Evolutionary conservation across 257 asterid species (phyloP).

Genomic region (Linderniella brevidens): DNA sequence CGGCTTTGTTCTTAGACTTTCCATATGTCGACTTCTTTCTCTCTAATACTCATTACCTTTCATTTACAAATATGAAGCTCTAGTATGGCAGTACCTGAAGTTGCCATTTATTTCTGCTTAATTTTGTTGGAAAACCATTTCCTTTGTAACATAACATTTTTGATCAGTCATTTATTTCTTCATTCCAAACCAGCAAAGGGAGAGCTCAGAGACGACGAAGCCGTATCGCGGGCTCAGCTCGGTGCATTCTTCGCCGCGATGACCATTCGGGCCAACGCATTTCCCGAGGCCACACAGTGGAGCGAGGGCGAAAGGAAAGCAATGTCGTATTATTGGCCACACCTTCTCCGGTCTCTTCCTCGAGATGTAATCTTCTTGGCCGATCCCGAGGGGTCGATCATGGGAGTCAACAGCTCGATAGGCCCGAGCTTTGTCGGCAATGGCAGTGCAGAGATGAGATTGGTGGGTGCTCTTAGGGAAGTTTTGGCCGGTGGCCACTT

Average conservation of each 20-base stretch:
- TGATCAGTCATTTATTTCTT: too few species aligned
- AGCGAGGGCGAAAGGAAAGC: slow-evolving; percentile 92
- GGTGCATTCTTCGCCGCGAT: slow-evolving; percentile 92
- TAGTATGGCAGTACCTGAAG: too few species aligned
- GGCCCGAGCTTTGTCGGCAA: slow-evolving; percentile 72
- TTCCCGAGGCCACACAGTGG: slow-evolving; percentile 94
- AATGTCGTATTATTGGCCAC: slow-evolving; percentile 77
- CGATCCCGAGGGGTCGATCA: slow-evolving; percentile 84
- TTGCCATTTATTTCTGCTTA: background rate
- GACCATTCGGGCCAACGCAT: slow-evolving; percentile 84
- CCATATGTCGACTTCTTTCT: too few species aligned
- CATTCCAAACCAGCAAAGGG: slow-evolving; percentile 38
- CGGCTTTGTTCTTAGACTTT: too few species aligned
- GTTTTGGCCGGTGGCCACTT: slow-evolving; percentile 93
- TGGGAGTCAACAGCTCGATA: slow-evolving; percentile 66
- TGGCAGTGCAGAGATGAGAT: slow-evolving; percentile 78
- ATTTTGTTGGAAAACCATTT: background rate
- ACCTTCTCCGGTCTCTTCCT: slow-evolving; percentile 54
- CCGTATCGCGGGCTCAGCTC: slow-evolving; percentile 72
- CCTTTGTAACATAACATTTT: background rate
- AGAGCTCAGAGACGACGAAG: slow-evolving; percentile 58
- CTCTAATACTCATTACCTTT: too few species aligned
- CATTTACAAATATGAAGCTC: too few species aligned
- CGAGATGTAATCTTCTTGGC: slow-evolving; percentile 67
- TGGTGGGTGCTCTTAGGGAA: slow-evolving; percentile 93